Evolutionary conservation across 768 basidiomycete genomes (phyloP), one percentile per base, ranked within the genome.

Genomic region (Boletus tylopilopsis): DNA sequence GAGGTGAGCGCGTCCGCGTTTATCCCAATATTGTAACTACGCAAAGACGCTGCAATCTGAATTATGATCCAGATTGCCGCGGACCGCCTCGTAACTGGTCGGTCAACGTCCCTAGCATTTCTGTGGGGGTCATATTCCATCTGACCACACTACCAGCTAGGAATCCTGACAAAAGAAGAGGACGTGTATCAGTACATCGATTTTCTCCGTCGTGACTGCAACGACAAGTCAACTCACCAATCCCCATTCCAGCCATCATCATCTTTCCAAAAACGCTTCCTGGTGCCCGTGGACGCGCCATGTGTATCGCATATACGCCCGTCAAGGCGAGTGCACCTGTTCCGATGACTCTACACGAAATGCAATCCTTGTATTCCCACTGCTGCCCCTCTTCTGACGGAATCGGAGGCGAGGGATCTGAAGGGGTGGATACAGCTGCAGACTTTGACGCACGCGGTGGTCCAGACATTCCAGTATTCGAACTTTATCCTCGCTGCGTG

Each of bases 341-440:
- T 18, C 87, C 86, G 34, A 86, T 77, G 46, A 89, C 69, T 35
- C 79, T 78, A 63, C 88, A 90, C 1, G 83, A 75, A n/a, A 86
- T 58, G 52, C 87, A 90, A 35, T 88, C 84, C 40, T 73, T 66
- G 54, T 68, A 58, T 12, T 55, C 51, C 60, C 51, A 23, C 1
- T 45, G 34, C n/a, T 51, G 45, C 24, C 23, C 45, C 6, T 54
- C 56, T 32, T 50, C 57, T 13, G 49, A 33, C 1, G 44, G 43
- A 1, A 27, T 35, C 44, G 19, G 34, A 19, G 56, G 55, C 29
- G 12, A 2, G 9, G 50, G 3, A n/a, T 46, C 49, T 9, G 48
- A 30, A 24, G 52, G 18, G n/a, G 30, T 32, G 4, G 43, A 44
- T 16, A 22, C 12, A 13, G 48, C 18, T 10, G 44, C 13, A 12